Percentiles rank a stretch among this genome's conserved stretches.
Evolutionary conservation across 129 eudicot genomes (phyloP).

Genomic region (Pulicaria dysenterica): DNA sequence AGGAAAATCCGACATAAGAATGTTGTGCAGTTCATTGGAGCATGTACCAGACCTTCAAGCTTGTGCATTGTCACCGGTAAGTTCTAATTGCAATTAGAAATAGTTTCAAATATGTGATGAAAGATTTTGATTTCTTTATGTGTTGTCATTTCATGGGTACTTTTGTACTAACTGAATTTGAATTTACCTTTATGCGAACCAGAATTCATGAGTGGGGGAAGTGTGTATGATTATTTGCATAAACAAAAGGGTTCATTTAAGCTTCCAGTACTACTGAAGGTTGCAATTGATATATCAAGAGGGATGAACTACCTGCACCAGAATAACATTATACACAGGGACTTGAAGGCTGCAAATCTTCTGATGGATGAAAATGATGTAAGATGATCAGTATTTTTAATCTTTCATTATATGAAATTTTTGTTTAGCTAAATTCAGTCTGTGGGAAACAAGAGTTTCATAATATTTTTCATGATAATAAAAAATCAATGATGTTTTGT

Average conservation of each 20-base stretch:
- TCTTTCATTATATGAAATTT: background rate
- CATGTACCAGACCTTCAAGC: constrained; percentile 91
- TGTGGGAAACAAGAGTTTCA: too few relatives aligned
- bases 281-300: constrained; percentile 87
- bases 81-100: background rate
- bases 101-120: background rate
- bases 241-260: constrained; percentile 91
- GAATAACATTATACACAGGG: constrained; percentile 94
- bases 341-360: constrained; percentile 98
- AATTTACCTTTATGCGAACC: constrained; percentile 16
- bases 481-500: constrained; percentile 4
- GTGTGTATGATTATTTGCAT: constrained; percentile 96
- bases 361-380: constrained; percentile 99
- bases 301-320: constrained; percentile 99
- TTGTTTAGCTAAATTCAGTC: background rate
- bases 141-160: background rate
- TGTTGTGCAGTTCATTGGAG: constrained; percentile 98
- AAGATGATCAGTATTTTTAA: constrained; percentile 31
- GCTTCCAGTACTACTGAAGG: constrained; percentile 86
- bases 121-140: background rate
- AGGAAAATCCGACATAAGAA: constrained; percentile 96
- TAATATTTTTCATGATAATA: background rate
- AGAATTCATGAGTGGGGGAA: constrained; percentile 97
- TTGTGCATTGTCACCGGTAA: constrained; percentile 97
- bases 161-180: background rate